Percentiles rank a stretch among this genome's conserved stretches.
phyloP scores from a whole-genome alignment of 441 rosid genomes.

The Melastoma candidum region DNA sequence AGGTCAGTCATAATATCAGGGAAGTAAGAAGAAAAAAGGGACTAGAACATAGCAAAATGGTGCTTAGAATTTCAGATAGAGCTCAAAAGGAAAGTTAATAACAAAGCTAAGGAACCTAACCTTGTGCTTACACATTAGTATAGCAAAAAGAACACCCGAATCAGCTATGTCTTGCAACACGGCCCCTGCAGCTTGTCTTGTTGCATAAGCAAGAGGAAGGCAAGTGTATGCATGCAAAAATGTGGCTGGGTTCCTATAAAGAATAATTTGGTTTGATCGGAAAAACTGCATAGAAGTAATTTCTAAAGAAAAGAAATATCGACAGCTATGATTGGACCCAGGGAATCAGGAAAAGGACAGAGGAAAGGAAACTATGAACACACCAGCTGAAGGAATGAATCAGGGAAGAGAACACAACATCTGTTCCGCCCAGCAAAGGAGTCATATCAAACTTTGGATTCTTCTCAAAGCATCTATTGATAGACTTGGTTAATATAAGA shows the following conservation, averaged over 20 bases:
- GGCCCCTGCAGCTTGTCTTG: conserved; percentile 90
- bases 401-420: conserved; percentile 91
- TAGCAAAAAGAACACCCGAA: conserved; percentile 86
- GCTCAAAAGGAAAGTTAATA: too few species aligned
- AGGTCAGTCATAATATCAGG: background rate
- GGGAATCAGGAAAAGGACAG: background rate
- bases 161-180: conserved; percentile 93
- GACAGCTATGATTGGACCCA: background rate
- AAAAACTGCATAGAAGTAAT: background rate
- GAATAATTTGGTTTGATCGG: background rate
- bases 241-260: conserved; percentile 76
- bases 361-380: conserved; percentile 26
- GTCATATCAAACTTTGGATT: conserved; percentile 97
- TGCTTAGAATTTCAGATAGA: too few species aligned
- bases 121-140: conserved; percentile 90
- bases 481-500: conserved; percentile 83
- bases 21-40: background rate
- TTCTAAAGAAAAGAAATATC: background rate
- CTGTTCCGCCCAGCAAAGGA: conserved; percentile 96
- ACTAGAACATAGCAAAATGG: conserved; percentile 3
- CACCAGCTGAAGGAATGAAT: conserved; percentile 91
- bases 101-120: conserved; percentile 17
- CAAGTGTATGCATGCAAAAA: conserved; percentile 98
- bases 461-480: conserved; percentile 95
- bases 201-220: conserved; percentile 83